These are phyloP conservation scores for Kwoniella dendrophila DNA, from an alignment of 768 basidiomycete species.

Conservation along the genomic window DNA sequence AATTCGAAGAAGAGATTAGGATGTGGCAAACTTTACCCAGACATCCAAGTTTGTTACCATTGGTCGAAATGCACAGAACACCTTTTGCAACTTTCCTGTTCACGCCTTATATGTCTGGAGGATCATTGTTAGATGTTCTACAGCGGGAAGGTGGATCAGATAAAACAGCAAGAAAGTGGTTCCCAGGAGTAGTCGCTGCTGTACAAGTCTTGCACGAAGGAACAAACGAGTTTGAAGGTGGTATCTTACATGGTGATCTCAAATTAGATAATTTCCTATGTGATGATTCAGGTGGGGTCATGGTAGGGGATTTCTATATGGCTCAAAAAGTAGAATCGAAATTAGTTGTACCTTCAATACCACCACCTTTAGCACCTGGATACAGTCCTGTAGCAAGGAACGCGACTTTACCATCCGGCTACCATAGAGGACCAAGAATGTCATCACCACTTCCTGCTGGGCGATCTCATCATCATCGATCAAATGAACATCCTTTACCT, in stretches of 20 bases:
- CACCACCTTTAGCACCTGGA: conserved; percentile 21
- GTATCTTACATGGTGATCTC: conserved; percentile 86
- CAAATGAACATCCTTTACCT: conserved; percentile 9
- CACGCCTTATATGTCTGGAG: conserved; percentile 52
- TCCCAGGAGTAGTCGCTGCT: conserved; percentile 54
- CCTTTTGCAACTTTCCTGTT: conserved; percentile 52
- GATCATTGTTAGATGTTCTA: conserved; percentile 53
- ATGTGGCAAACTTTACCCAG: conserved; percentile 45
- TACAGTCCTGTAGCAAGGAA: conserved; percentile 14
- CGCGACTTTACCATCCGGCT: conserved; percentile 22
- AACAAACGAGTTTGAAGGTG: conserved; percentile 59
- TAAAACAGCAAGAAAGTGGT: conserved; percentile 54
- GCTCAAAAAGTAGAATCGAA: conserved; percentile 53
- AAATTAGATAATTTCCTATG: conserved; percentile 97
- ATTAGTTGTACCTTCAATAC: conserved; percentile 19
- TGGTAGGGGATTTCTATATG: conserved; percentile 54
- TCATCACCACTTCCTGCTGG: conserved; percentile 25
- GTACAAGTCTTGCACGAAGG: conserved; percentile 54
- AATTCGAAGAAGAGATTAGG: conserved; percentile 54
- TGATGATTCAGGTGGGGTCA: conserved; percentile 65
- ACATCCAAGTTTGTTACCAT: conserved; percentile 50
- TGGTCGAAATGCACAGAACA: conserved; percentile 50
- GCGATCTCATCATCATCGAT: conserved; percentile 8
- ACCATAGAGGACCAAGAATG: conserved; percentile 21
- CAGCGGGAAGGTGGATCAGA: conserved; percentile 51